Base-by-base conservation (phyloP, 805 yeast species). In the Candida boleticola region DNA sequence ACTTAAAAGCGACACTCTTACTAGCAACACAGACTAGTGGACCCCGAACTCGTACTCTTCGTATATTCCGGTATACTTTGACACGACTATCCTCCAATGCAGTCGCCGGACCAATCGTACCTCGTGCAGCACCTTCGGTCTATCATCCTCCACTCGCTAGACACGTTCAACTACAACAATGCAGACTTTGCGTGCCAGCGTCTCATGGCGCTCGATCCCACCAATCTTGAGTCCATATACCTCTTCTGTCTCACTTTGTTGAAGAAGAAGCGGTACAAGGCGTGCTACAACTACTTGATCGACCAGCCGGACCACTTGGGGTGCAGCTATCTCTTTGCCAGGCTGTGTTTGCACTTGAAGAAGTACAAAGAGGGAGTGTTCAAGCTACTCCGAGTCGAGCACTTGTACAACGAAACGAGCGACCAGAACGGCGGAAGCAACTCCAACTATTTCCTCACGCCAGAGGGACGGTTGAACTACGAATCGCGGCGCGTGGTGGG, bases 181-280 rank as follows among this genome's bases (percentile, higher is more conserved):
- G 97, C 98, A 1, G 89, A 83, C 55, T 88, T 93, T 63, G 82
- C 92, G 3, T 80, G 89, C 14, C 98, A 93, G 59, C 71, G 95
- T 49, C 68, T 89, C 18, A 63, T 85, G 26, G 88, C 96, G 1
- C 76, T 79, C 39, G 73, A 73, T 36, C 68, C 71, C n/a, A 60
- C 71, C 29, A 75, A 79, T 47, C 59, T 75, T 4, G 87, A 83
- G 41, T 76, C 90, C 7, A 57, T 77, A 3, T 85, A 88, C 58
- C 65, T 89, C 30, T 82, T 85, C 55, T 88, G 86, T 13, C 64
- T 85, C 29, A 81, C 85, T 1, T 69, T 85, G 41, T 80, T 64
- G 53, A 79, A 82, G 43, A 77, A 73, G 46, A 69, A 71, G 13
- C 76, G 82, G 50, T 79, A 64, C 61, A 82, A 82, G 46, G 67